These are phyloP conservation scores for Schizonepeta tenuifolia DNA, from an alignment of 257 asterid species.

Conservation along the genomic window DNA sequence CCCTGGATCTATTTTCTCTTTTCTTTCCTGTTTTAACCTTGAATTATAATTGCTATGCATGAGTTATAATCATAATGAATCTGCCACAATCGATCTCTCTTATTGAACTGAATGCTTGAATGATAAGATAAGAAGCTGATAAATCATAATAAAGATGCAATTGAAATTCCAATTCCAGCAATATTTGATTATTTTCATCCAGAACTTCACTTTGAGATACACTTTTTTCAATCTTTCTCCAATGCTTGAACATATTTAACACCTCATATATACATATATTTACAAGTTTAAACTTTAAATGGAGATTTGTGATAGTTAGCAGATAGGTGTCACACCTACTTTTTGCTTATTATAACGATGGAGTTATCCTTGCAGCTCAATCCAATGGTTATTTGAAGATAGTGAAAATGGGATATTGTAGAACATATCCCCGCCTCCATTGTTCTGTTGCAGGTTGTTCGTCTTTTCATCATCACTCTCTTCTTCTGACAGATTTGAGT, in stretches of 20 bases:
- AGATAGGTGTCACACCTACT: too few relatives aligned
- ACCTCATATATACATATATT: constrained; percentile 32
- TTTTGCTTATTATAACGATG: constrained; percentile 13
- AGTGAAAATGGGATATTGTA: constrained; percentile 31
- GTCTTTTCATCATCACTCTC: constrained; percentile 33
- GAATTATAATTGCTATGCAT: background rate
- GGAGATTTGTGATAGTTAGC: background rate
- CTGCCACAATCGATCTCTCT: background rate
- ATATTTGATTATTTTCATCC: background rate
- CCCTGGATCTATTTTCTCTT: too few relatives aligned
- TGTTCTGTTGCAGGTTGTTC: constrained; percentile 20
- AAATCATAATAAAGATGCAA: background rate
- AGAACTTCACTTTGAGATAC: background rate
- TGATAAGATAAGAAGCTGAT: background rate
- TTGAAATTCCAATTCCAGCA: background rate
- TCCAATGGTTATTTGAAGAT: constrained; percentile 38
- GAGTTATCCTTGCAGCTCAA: constrained; percentile 41
- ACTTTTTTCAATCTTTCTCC: constrained; percentile 19
- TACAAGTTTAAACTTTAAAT: background rate
- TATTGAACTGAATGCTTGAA: background rate
- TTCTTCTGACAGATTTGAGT: constrained; percentile 37
- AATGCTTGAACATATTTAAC: background rate
- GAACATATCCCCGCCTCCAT: constrained; percentile 15
- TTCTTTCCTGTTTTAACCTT: too few relatives aligned
- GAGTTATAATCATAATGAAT: background rate